Conservation (phyloP, 129 eudicot species). For the Tagetes patula region DNA sequence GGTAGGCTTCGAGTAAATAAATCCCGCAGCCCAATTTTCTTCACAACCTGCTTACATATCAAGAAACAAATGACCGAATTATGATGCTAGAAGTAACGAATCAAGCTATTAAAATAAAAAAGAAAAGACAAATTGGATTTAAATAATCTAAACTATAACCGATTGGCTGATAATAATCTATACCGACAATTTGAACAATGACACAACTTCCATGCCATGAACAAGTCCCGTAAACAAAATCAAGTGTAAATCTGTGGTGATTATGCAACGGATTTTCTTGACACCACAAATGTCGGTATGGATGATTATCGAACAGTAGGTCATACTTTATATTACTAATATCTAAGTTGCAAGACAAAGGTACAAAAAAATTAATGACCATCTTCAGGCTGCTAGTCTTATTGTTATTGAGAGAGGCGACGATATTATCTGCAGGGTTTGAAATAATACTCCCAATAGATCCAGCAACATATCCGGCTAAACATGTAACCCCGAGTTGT, state of each 20-base stretch:
- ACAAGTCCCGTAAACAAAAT: too few species aligned
- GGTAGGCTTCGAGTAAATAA: constrained; percentile 55
- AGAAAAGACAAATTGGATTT: too few species aligned
- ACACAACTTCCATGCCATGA: too few species aligned
- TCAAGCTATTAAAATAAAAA: not conserved
- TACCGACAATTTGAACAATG: too few species aligned
- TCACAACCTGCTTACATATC: constrained; percentile 41
- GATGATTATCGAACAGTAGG: too few species aligned
- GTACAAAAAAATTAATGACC: constrained; percentile 19
- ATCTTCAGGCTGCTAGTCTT: constrained; percentile 39
- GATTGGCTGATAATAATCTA: too few species aligned
- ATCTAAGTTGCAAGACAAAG: not conserved
- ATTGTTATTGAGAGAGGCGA: constrained; percentile 46
- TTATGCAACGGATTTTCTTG: too few species aligned
- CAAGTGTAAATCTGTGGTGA: too few species aligned
- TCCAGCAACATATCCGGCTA: constrained; percentile 64
- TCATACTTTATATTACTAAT: too few species aligned
- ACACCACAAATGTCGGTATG: too few species aligned
- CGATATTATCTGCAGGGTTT: constrained; percentile 64
- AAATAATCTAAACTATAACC: too few species aligned
- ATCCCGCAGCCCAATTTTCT: constrained; percentile 47
- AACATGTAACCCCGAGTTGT: constrained; percentile 59
- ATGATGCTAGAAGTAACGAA: not conserved
- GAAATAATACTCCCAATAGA: constrained; percentile 55
- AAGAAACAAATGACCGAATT: not conserved